Percentiles rank a stretch among this genome's conserved stretches.
These are phyloP conservation scores for Pseudogymnoascus sp. DNA, from an alignment of 2,329 filamentous ascomycete genomes.

Conservation along the genomic window DNA sequence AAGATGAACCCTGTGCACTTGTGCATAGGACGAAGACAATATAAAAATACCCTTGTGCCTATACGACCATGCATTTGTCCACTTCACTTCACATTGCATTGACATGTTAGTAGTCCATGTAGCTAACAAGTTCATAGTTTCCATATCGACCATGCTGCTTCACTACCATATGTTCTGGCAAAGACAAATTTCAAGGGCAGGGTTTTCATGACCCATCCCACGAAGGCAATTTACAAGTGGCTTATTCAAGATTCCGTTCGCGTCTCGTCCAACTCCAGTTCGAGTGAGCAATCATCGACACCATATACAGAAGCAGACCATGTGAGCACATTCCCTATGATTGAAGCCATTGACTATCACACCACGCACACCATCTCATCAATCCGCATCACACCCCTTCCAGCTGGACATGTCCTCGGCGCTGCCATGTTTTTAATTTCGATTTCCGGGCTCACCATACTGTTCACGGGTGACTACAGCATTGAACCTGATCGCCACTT, in stretches of 20 bases:
- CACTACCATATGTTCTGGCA: conserved; percentile 91
- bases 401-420: conserved; percentile 93
- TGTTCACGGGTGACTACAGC: conserved; percentile 97
- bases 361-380: conserved; percentile 96
- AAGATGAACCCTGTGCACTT: conserved; percentile 22
- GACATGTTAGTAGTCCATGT: not conserved
- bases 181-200: conserved; percentile 97
- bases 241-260: conserved; percentile 94
- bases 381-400: conserved; percentile 93
- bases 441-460: conserved; percentile 90
- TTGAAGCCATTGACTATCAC: conserved; percentile 97
- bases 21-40: conserved; percentile 1
- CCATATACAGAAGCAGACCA: conserved; percentile 96
- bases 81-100: not conserved
- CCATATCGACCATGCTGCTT: conserved; percentile 96
- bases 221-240: conserved; percentile 99
- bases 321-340: conserved; percentile 83
- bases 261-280: conserved; percentile 56
- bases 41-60: not conserved
- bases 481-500: conserved; percentile 92
- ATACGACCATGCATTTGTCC: not conserved
- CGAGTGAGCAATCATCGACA: conserved; percentile 58
- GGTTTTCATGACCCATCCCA: conserved; percentile 98
- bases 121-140: conserved; percentile 56
- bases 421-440: conserved; percentile 98